Evolutionary conservation across 495 filamentous ascomycete species (phyloP).

Genomic region (Aspergillus sparsus): DNA sequence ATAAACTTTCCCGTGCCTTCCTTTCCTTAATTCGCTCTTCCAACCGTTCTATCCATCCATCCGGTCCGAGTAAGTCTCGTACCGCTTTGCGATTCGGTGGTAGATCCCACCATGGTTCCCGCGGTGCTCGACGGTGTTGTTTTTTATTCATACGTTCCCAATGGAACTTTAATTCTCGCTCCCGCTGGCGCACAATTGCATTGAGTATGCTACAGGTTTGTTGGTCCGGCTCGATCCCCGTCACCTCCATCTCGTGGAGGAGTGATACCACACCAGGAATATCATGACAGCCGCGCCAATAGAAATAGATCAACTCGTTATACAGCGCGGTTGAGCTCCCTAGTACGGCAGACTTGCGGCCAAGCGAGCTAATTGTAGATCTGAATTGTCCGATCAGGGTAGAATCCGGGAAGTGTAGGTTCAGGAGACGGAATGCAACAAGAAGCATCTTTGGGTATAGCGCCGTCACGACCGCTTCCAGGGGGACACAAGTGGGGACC

Average conservation of each 20-base stretch:
- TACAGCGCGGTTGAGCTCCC: constrained; percentile 73
- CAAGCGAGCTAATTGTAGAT: constrained; percentile 68
- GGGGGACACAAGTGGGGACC: constrained; percentile 39
- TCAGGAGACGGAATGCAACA: constrained; percentile 63
- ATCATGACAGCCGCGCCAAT: constrained; percentile 65
- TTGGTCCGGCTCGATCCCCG: constrained; percentile 61
- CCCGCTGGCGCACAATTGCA: constrained; percentile 30
- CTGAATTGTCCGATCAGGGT: constrained; percentile 63
- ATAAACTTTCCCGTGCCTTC: constrained; percentile 5
- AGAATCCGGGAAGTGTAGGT: constrained; percentile 60
- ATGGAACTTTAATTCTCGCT: constrained; percentile 23
- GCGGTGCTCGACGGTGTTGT: neutral
- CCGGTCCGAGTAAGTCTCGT: constrained; percentile 29
- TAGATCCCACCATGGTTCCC: constrained; percentile 43
- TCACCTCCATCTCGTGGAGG: constrained; percentile 74
- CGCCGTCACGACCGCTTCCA: constrained; percentile 58
- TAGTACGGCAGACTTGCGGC: constrained; percentile 68
- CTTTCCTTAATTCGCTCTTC: constrained; percentile 17
- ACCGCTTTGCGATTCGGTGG: constrained; percentile 38
- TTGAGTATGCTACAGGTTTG: constrained; percentile 56
- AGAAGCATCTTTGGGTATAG: constrained; percentile 69
- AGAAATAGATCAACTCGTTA: constrained; percentile 66
- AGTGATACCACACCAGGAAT: constrained; percentile 60
- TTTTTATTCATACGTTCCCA: neutral
- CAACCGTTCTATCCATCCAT: constrained; percentile 36